Conservation (phyloP, 1,284 basidiomycete species). For the Trametes pubescens region DNA sequence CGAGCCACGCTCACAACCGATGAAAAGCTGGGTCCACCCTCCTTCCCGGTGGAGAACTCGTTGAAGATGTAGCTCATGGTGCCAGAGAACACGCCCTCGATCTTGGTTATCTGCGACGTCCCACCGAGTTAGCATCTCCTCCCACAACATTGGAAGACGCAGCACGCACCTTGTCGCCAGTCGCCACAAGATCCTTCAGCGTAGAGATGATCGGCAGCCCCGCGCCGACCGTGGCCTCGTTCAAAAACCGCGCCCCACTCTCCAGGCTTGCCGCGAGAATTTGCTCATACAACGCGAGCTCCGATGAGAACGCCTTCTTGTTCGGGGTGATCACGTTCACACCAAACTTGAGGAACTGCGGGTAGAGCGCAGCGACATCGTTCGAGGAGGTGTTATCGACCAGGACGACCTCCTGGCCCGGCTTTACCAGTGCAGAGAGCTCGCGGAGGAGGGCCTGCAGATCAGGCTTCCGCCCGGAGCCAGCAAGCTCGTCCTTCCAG, state of each 20-base stretch:
- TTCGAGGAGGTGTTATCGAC: slow-evolving; percentile 97
- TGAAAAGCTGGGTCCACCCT: slow-evolving; percentile 78
- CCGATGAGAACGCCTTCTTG: slow-evolving; percentile 94
- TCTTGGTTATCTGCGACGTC: slow-evolving; percentile 67
- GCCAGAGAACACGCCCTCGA: slow-evolving; percentile 91
- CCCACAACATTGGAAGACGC: neutral
- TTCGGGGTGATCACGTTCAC: slow-evolving; percentile 96
- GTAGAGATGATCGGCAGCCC: slow-evolving; percentile 94
- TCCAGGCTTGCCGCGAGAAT: slow-evolving; percentile 67
- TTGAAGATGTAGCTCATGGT: slow-evolving; percentile 99
- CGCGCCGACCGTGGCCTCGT: slow-evolving; percentile 96
- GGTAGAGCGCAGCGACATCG: slow-evolving; percentile 85
- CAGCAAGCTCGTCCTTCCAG: slow-evolving; percentile 58
- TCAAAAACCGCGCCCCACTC: slow-evolving; percentile 77
- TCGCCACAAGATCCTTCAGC: slow-evolving; percentile 89
- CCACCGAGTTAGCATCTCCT: neutral
- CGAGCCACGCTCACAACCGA: slow-evolving; percentile 91
- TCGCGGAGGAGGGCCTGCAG: slow-evolving; percentile 55
- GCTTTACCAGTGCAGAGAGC: slow-evolving; percentile 54
- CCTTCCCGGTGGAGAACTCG: slow-evolving; percentile 80
- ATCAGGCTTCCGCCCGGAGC: slow-evolving; percentile 52
- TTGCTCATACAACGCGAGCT: slow-evolving; percentile 73
- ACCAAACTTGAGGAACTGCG: slow-evolving; percentile 80
- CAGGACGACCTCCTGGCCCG: slow-evolving; percentile 72
- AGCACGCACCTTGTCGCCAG: slow-evolving; percentile 82